Conservation (phyloP, 371 early-diverging fungal species). For the Lichtheimia ramosa region DNA sequence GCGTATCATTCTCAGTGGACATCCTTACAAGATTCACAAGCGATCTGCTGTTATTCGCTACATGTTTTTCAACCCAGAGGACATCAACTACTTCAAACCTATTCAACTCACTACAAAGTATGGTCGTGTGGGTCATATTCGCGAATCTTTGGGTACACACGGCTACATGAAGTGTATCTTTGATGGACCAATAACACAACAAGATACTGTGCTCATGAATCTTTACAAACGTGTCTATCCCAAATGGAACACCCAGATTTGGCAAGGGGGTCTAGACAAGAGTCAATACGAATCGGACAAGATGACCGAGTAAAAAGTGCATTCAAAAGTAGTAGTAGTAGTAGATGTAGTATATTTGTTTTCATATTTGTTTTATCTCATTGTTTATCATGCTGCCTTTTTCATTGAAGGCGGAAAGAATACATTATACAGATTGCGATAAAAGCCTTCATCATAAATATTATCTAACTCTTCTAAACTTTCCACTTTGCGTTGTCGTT, state of each 20-base stretch:
- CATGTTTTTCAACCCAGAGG: conserved; percentile 96
- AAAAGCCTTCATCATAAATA: conserved; percentile 62
- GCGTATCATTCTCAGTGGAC: conserved; percentile 91
- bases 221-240: conserved; percentile 96
- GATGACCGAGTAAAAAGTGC: conserved; percentile 31
- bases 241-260: conserved; percentile 75
- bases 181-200: conserved; percentile 87
- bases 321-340: conserved; percentile 24
- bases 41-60: conserved; percentile 90
- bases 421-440: conserved; percentile 47
- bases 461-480: conserved; percentile 63
- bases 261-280: conserved; percentile 35
- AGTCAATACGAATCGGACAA: conserved; percentile 7
- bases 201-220: conserved; percentile 93
- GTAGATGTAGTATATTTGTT: too few relatives aligned
- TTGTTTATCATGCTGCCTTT: too few relatives aligned
- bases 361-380: too few relatives aligned
- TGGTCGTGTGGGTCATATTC: conserved; percentile 91
- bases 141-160: conserved; percentile 93
- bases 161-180: conserved; percentile 97
- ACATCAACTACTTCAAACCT: conserved; percentile 93
- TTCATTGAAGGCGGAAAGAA: conserved; percentile 22
- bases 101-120: conserved; percentile 88
- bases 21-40: conserved; percentile 92
- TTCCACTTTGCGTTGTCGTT: conserved; percentile 22